Percentiles rank a stretch among this genome's conserved stretches.
Conservation (phyloP, 192 early-diverging fungal genomes). For the Podila minutissima region DNA sequence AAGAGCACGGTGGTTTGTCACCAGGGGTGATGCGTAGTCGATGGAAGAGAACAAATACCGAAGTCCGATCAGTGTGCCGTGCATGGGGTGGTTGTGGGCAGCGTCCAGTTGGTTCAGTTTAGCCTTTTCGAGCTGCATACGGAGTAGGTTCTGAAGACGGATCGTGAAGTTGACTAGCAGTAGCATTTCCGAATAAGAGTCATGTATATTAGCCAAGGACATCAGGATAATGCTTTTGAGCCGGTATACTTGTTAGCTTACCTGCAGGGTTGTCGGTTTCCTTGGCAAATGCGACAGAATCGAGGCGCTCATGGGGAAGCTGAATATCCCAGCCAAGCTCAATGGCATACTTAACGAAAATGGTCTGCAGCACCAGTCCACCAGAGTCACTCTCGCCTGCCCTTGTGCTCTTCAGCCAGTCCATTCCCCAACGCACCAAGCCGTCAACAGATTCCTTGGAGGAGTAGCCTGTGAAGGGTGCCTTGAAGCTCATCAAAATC, state of each 20-base stretch:
- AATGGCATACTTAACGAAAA: conserved; percentile 83
- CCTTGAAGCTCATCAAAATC: conserved; percentile 74
- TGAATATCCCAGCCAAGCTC: conserved; percentile 54
- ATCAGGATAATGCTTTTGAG: neutral
- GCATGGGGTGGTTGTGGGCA: conserved; percentile 64
- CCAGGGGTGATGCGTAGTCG: conserved; percentile 56
- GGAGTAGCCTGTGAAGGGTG: conserved; percentile 67
- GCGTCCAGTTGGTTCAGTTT: conserved; percentile 58
- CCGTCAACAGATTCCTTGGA: conserved; percentile 54
- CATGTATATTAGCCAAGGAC: neutral
- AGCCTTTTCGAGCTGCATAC: conserved; percentile 59
- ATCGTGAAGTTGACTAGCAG: conserved; percentile 60
- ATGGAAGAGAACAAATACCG: conserved; percentile 72
- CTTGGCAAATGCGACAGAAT: conserved; percentile 4
- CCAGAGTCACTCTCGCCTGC: conserved; percentile 87
- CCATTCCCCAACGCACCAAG: conserved; percentile 69
- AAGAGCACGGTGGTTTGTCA: conserved; percentile 53
- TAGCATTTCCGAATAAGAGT: neutral
- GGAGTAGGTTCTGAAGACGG: conserved; percentile 60
- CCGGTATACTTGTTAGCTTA: neutral
- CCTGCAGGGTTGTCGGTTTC: conserved; percentile 34
- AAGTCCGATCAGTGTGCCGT: conserved; percentile 62
- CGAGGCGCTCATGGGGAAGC: conserved; percentile 29
- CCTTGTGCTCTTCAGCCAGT: conserved; percentile 69
- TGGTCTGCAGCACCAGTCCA: conserved; percentile 78